Percentiles rank a stretch among this genome's conserved stretches.
Evolutionary conservation across 169 alveolate species (phyloP).

Genomic region (Eimeria maxima): DNA sequence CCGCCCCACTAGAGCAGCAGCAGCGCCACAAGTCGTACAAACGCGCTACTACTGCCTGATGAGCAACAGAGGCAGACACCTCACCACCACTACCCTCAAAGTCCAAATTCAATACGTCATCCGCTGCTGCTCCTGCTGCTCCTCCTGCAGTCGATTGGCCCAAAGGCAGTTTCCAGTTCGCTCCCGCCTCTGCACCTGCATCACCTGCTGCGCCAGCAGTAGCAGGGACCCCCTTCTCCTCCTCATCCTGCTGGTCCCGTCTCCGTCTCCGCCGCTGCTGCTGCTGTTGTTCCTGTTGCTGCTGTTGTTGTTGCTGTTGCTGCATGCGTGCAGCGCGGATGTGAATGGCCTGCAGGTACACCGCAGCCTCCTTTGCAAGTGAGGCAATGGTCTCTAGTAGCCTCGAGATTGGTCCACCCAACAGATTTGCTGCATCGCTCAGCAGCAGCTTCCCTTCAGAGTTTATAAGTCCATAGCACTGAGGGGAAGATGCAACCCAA

Average conservation of each 20-base stretch:
- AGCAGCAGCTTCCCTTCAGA: slow-evolving; percentile 74
- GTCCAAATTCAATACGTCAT: background rate
- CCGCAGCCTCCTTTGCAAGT: slow-evolving; percentile 41
- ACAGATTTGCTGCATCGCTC: background rate
- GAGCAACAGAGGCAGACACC: background rate
- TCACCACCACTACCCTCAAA: too few relatives aligned
- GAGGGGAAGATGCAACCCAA: slow-evolving; percentile 50
- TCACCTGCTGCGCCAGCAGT: background rate
- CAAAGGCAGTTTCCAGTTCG: background rate
- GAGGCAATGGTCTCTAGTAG: slow-evolving; percentile 45
- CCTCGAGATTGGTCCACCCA: slow-evolving; percentile 50
- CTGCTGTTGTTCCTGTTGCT: slow-evolving; percentile 1
- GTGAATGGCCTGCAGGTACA: slow-evolving; percentile 31
- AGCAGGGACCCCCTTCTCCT: background rate
- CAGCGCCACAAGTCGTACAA: slow-evolving; percentile 69
- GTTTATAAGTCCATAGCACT: slow-evolving; percentile 23
- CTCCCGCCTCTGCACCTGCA: too few relatives aligned
- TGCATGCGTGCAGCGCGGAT: background rate
- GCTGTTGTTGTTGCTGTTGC: slow-evolving; percentile 17
- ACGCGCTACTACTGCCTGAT: slow-evolving; percentile 64
- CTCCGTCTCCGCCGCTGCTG: background rate
- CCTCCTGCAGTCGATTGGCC: background rate
- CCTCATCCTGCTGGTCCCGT: background rate
- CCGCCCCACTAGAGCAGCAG: slow-evolving; percentile 69
- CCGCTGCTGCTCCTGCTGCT: background rate